Evolutionary conservation across 768 basidiomycete genomes (phyloP).

Genomic region (Phlebiopsis gigantea): DNA sequence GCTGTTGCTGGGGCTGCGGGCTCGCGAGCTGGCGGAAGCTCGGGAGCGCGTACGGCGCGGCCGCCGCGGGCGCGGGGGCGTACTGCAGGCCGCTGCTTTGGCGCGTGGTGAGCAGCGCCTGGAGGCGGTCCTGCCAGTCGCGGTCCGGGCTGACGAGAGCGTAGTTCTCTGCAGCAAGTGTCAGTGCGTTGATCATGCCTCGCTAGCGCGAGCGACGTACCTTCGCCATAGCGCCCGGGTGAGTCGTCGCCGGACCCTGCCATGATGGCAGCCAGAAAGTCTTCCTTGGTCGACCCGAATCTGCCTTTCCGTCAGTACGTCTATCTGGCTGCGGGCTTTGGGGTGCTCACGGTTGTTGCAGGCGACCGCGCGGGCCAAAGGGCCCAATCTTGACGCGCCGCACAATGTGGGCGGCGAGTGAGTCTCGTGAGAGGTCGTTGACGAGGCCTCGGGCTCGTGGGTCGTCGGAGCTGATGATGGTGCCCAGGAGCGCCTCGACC

Average conservation of each 20-base stretch:
- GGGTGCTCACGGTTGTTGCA: constrained; percentile 19
- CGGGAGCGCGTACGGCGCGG: constrained; percentile 5
- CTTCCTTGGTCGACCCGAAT: constrained; percentile 27
- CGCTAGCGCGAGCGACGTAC: neutral
- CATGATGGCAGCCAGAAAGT: constrained; percentile 25
- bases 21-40: constrained; percentile 5
- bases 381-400: constrained; percentile 32
- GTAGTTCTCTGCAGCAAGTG: constrained; percentile 2
- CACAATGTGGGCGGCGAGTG: constrained; percentile 35
- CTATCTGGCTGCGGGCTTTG: neutral
- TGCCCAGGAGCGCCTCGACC: constrained; percentile 38
- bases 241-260: constrained; percentile 16
- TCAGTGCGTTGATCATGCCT: neutral
- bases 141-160: constrained; percentile 11
- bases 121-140: constrained; percentile 14
- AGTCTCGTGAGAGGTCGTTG: constrained; percentile 28
- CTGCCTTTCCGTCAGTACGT: constrained; percentile 9
- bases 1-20: constrained; percentile 5
- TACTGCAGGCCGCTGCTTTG: neutral
- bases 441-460: constrained; percentile 33
- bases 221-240: constrained; percentile 10
- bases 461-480: constrained; percentile 34
- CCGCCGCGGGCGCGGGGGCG: neutral
- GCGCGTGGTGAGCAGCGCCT: constrained; percentile 2
- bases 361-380: constrained; percentile 28